These are phyloP conservation scores for Talaromyces sp. DNA, from an alignment of 2,329 filamentous ascomycete species.

Conservation along the genomic window DNA sequence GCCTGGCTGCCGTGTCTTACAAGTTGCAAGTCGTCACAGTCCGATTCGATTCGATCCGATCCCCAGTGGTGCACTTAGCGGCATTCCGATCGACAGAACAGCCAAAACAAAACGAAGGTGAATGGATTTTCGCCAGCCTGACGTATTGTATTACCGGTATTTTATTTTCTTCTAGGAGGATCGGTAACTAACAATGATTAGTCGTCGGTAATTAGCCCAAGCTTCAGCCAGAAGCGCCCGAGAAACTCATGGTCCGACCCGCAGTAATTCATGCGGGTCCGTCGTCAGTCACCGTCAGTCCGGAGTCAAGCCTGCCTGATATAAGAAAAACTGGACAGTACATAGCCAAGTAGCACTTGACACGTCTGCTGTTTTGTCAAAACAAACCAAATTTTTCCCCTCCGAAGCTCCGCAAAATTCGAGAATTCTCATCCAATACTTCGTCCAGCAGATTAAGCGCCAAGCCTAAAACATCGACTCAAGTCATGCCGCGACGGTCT, in stretches of 20 bases:
- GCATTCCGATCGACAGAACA: neutral
- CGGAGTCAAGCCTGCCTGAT: neutral
- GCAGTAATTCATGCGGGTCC: neutral
- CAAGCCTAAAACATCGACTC: neutral
- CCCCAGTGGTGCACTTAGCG: neutral
- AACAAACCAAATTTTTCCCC: neutral
- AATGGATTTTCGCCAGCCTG: neutral
- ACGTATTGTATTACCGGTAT: conserved; percentile 1
- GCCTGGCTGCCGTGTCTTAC: neutral
- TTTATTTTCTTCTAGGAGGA: neutral
- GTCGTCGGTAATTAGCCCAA: neutral
- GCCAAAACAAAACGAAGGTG: neutral
- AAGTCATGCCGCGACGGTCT: conserved; percentile 7
- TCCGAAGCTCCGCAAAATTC: neutral
- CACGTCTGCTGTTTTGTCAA: conserved; percentile 16
- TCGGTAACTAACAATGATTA: neutral
- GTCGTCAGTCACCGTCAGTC: neutral
- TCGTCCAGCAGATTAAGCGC: neutral
- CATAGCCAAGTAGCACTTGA: conserved; percentile 4
- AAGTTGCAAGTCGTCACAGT: neutral
- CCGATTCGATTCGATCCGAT: neutral
- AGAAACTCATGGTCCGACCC: neutral
- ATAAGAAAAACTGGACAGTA: neutral
- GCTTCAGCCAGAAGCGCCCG: neutral
- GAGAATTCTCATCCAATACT: neutral